Evolutionary conservation across 768 basidiomycete species (phyloP).

Genomic region (Boletus huronensis): DNA sequence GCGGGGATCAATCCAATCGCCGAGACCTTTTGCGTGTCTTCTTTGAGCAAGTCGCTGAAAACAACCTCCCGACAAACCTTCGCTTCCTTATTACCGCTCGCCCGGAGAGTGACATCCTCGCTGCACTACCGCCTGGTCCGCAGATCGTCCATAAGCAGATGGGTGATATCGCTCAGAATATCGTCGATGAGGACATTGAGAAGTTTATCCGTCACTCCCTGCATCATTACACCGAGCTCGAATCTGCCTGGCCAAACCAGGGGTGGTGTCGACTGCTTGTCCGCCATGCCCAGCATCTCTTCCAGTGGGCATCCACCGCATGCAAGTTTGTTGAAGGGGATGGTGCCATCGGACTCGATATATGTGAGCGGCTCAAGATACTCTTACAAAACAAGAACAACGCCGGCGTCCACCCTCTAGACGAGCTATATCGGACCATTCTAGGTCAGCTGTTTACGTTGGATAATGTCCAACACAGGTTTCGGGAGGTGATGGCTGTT

Average conservation of each 20-base stretch:
- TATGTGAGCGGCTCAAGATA: slow-evolving; percentile 11
- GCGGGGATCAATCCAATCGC: slow-evolving; percentile 17
- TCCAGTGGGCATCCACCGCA: slow-evolving; percentile 34
- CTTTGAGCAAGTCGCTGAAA: slow-evolving; percentile 4
- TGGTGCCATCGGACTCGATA: slow-evolving; percentile 10
- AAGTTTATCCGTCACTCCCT: slow-evolving; percentile 18
- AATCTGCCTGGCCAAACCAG: slow-evolving; percentile 17
- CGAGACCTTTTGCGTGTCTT: slow-evolving; percentile 22
- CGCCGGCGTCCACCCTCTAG: slow-evolving; percentile 8
- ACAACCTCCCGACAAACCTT: slow-evolving; percentile 21
- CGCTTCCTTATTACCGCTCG: slow-evolving; percentile 28
- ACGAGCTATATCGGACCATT: slow-evolving; percentile 21
- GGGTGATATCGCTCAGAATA: slow-evolving; percentile 5
- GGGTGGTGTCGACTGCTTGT: slow-evolving; percentile 22
- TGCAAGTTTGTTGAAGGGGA: slow-evolving; percentile 26
- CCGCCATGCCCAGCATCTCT: slow-evolving; percentile 28
- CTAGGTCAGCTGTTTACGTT: slow-evolving; percentile 12
- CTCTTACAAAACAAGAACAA: slow-evolving; percentile 6
- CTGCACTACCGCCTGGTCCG: not conserved
- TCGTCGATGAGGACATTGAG: slow-evolving; percentile 16
- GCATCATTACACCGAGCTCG: slow-evolving; percentile 6
- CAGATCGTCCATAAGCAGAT: slow-evolving; percentile 14
- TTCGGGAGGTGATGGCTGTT: slow-evolving; percentile 22
- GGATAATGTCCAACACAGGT: slow-evolving; percentile 3
- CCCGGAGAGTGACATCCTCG: slow-evolving; percentile 24